Evolutionary conservation across 1,284 basidiomycete species (phyloP).

Genomic region (Marasmius oreades): DNA sequence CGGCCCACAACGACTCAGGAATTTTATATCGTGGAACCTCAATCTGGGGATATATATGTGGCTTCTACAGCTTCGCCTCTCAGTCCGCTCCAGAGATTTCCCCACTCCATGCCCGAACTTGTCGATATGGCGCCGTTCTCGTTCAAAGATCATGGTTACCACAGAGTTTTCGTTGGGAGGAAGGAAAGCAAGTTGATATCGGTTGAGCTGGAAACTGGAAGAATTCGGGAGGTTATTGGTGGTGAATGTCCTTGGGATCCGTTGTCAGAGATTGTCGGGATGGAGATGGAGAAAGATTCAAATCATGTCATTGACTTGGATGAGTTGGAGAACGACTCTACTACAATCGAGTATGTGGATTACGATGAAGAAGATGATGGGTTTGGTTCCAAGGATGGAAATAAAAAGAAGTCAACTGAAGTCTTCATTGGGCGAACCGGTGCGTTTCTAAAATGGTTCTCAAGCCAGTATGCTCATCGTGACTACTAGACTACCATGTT

Average conservation of each 20-base stretch:
- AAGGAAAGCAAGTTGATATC: conserved; percentile 82
- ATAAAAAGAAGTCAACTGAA: conserved; percentile 35
- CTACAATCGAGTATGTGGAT: conserved; percentile 26
- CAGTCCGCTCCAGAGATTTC: conserved; percentile 74
- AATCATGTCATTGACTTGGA: conserved; percentile 53
- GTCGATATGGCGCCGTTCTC: conserved; percentile 86
- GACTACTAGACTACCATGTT: conserved; percentile 61
- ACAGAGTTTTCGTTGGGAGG: conserved; percentile 76
- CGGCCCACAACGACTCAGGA: conserved; percentile 61
- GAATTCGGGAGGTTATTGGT: conserved; percentile 74
- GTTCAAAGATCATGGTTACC: conserved; percentile 63
- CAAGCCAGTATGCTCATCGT: neutral
- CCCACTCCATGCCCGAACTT: conserved; percentile 82
- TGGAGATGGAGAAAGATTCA: conserved; percentile 21
- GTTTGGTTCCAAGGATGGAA: neutral
- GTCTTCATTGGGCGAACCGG: conserved; percentile 83
- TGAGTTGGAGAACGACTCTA: conserved; percentile 60
- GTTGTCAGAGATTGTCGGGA: conserved; percentile 47
- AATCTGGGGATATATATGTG: conserved; percentile 86
- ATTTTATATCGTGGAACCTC: conserved; percentile 88
- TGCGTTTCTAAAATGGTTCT: conserved; percentile 33
- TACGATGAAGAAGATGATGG: conserved; percentile 6
- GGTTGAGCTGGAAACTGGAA: conserved; percentile 81
- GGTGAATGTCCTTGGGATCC: conserved; percentile 76
- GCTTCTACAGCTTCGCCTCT: conserved; percentile 50